phyloP scores from a whole-genome alignment of 805 yeast species.

The Wickerhamiella sergipiensis region DNA sequence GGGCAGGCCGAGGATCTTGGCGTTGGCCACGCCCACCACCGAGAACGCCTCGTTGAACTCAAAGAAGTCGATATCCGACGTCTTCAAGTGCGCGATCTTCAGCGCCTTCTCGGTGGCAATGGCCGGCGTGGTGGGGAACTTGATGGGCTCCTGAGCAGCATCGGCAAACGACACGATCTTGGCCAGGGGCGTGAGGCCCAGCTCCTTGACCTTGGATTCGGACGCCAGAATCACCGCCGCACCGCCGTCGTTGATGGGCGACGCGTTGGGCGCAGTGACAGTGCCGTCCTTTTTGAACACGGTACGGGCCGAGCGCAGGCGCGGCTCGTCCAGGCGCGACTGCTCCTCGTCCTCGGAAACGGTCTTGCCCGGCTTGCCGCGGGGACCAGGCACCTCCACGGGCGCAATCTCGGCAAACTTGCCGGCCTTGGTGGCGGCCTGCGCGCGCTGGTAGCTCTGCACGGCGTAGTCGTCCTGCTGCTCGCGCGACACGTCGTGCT shows the following conservation, averaged over 20 bases:
- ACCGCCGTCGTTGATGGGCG: constrained; percentile 95
- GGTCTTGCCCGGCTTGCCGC: constrained; percentile 71
- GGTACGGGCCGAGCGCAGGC: constrained; percentile 73
- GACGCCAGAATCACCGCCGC: constrained; percentile 87
- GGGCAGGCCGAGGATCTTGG: constrained; percentile 49
- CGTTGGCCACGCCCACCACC: constrained; percentile 87
- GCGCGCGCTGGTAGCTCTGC: constrained; percentile 74
- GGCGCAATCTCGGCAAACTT: constrained; percentile 85
- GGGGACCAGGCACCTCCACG: constrained; percentile 71
- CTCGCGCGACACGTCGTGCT: constrained; percentile 63
- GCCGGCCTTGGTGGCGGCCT: constrained; percentile 62
- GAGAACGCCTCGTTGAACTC: constrained; percentile 98
- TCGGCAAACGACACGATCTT: constrained; percentile 93
- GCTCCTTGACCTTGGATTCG: constrained; percentile 70
- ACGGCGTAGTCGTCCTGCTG: constrained; percentile 85
- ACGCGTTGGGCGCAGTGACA: constrained; percentile 94
- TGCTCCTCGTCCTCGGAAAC: constrained; percentile 76
- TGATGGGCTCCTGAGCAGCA: constrained; percentile 89
- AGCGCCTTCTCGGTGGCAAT: constrained; percentile 93
- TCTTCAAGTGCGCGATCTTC: constrained; percentile 59
- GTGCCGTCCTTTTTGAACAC: constrained; percentile 95
- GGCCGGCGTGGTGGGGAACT: constrained; percentile 93
- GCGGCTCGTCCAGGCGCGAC: constrained; percentile 60
- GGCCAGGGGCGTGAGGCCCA: constrained; percentile 79
- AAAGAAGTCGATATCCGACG: constrained; percentile 67